Base-by-base conservation (phyloP, 2,329 filamentous ascomycete species). In the Aspergillus amoenus region DNA sequence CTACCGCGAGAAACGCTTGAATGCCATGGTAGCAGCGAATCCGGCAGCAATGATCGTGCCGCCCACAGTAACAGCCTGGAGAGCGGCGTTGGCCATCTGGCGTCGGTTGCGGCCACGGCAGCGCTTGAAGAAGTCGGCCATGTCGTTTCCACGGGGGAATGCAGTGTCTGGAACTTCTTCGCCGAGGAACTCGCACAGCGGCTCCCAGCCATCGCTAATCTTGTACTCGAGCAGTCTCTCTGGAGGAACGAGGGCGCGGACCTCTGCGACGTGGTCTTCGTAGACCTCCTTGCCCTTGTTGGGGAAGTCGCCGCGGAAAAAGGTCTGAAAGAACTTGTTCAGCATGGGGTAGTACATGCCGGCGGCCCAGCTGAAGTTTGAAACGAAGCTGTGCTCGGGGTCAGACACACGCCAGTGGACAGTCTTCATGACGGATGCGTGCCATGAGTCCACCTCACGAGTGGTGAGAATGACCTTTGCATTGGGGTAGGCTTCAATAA, bases 281-380 rank as follows among this genome's bases (percentile, higher is more conserved):
- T 84, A 89, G 45, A 85, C 78, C 52, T 84, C 79, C 76, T 88
- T 88, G 68, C 85, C 87, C 58, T 82, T 78, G 69, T 82, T 82
- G 68, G 82, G 81, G 70, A 89, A 89, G 68, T 88, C 86, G 50
- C 84, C 84, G 60, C 84, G 80, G 79, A 88, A 89, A 74, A 88
- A 88, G 55, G 80, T 82, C 65, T 85, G 81, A 75, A 87, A 89
- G 77, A 88, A 88, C 73, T 86, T 87, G 70, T 81, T 79, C 57
- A 89, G 79, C 86, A 89, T 88, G 40, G 85, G 86, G 70, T 88
- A 83, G 77, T 88, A 88, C 78, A 88, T 84, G 69, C 82, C 78
- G 7, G 86, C 85, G 21, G 83, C 86, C 86, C 86, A 88, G 75
- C 82, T 83, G 64, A 81, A 78, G 70, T 81, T 77, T 40, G 81